Base-by-base conservation (phyloP, 164 flowering plant species). In the Vitis rupestris region DNA sequence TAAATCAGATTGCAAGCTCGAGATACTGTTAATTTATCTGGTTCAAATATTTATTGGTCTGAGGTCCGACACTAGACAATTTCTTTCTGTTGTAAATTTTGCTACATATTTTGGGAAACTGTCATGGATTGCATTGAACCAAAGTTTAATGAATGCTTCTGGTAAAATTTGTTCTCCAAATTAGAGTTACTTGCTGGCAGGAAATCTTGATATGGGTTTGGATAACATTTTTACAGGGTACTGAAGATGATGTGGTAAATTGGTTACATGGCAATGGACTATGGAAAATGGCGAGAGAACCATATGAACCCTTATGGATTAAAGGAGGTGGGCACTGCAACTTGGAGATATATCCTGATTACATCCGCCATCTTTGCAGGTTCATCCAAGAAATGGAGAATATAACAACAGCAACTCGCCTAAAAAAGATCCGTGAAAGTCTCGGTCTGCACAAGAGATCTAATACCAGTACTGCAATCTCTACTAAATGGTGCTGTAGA, bases 321-420 rank as follows among this genome's bases (percentile, higher is more conserved):
- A 92, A 92, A 79, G 97, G 98, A 54, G 97, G 98, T 12, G 97
- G 97, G 4, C 98, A 94, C 77, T 92, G 97, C 87, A 91, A 94
- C 83, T 73, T 94, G 80, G 98, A 94, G 84, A 85, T 94, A 14
- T 94, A 89, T 70, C 98, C 98, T 4, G 98, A 94, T 66, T 94
- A 89, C 84, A 85, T 92, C 50, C 90, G 92, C 72, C 98, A 94
- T 70, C 87, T 94, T 10, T 82, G 80, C 81, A 78, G 74, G 65
- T 94, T 88, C 64, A 65, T 94, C 69, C 84, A 76, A 17, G 94
- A 94, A 68, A 90, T 94, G 98, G 98, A 94, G 82, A 87, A 78
- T 61, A 78, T 80, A 15, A 92, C 86, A 48, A 89, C 97, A 5
- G 66, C 74, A 59, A 75, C 64, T 50, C 90, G 91, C 19, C 90